These are phyloP conservation scores for Orbilia javanica DNA, from an alignment of 2,329 filamentous ascomycete genomes.

Conservation along the genomic window DNA sequence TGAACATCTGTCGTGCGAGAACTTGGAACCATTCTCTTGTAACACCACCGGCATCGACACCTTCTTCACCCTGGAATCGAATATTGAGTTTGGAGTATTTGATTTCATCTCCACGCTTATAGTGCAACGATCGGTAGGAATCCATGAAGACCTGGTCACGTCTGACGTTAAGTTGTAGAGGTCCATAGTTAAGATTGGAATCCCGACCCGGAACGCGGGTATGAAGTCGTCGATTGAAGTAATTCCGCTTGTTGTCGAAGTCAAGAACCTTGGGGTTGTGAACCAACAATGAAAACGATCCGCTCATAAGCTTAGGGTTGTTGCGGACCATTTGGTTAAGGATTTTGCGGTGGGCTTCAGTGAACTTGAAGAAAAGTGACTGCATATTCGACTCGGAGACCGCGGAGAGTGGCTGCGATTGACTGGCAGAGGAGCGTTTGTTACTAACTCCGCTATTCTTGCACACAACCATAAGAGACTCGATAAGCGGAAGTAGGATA, in stretches of 20 bases:
- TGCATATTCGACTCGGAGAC: slow-evolving; percentile 74
- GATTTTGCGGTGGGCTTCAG: slow-evolving; percentile 96
- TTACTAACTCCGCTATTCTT: slow-evolving; percentile 84
- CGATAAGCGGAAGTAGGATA: slow-evolving; percentile 91
- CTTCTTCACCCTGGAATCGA: slow-evolving; percentile 95
- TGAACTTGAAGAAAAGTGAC: slow-evolving; percentile 95
- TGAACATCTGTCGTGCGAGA: slow-evolving; percentile 97
- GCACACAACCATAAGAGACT: slow-evolving; percentile 98
- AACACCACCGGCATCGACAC: slow-evolving; percentile 96
- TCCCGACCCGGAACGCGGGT: slow-evolving; percentile 78
- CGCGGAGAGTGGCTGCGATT: slow-evolving; percentile 69
- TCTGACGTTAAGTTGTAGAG: slow-evolving; percentile 86
- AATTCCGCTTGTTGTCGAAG: slow-evolving; percentile 99
- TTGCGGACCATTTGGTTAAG: slow-evolving; percentile 97
- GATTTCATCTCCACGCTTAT: slow-evolving; percentile 96
- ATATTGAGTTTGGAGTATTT: slow-evolving; percentile 99
- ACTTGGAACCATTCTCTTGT: slow-evolving; percentile 99
- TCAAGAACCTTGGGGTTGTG: slow-evolving; percentile 99
- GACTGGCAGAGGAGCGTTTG: slow-evolving; percentile 62
- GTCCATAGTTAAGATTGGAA: slow-evolving; percentile 73
- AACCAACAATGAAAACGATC: slow-evolving; percentile 92
- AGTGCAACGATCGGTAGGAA: slow-evolving; percentile 97
- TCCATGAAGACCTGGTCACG: slow-evolving; percentile 97
- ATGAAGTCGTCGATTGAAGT: slow-evolving; percentile 95
- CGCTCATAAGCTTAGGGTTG: slow-evolving; percentile 98